Evolutionary conservation across 2,329 filamentous ascomycete species (phyloP).

Genomic region (Aureobasidium sp.): DNA sequence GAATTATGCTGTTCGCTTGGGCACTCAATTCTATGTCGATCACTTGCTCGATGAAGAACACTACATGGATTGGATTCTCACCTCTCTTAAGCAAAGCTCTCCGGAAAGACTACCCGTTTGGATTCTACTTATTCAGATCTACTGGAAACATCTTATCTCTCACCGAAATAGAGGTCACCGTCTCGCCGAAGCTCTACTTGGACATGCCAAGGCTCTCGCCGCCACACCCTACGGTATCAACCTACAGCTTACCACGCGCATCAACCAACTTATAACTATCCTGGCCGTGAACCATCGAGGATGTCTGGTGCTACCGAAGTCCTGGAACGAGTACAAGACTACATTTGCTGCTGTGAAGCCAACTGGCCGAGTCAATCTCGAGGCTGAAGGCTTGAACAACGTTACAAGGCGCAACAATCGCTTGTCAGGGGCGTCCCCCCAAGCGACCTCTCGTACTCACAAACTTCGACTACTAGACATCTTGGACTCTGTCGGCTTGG

Average conservation of each 20-base stretch:
- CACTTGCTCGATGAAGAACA: constrained; percentile 80
- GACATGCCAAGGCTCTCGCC: constrained; percentile 48
- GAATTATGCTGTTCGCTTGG: constrained; percentile 75
- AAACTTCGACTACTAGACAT: constrained; percentile 27
- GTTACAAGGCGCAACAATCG: constrained; percentile 43
- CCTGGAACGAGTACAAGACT: constrained; percentile 58
- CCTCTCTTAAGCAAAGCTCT: constrained; percentile 59
- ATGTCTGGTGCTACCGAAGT: constrained; percentile 63
- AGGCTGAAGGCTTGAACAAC: constrained; percentile 26
- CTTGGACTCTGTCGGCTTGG: constrained; percentile 22
- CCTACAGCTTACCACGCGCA: constrained; percentile 45
- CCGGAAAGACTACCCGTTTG: constrained; percentile 73
- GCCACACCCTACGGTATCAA: not conserved
- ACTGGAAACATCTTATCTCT: constrained; percentile 70
- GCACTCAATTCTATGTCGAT: constrained; percentile 74
- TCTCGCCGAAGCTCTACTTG: constrained; percentile 62
- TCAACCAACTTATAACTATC: constrained; percentile 47
- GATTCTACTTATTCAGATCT: constrained; percentile 73
- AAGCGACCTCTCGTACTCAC: constrained; percentile 53
- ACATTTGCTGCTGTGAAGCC: not conserved
- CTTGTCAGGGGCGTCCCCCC: constrained; percentile 32
- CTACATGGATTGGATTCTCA: constrained; percentile 84
- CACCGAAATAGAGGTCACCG: constrained; percentile 67
- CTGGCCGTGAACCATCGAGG: constrained; percentile 58
- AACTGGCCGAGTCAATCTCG: not conserved